These are phyloP conservation scores for Suillus alpinus DNA, from an alignment of 768 basidiomycete genomes.

Conservation along the genomic window DNA sequence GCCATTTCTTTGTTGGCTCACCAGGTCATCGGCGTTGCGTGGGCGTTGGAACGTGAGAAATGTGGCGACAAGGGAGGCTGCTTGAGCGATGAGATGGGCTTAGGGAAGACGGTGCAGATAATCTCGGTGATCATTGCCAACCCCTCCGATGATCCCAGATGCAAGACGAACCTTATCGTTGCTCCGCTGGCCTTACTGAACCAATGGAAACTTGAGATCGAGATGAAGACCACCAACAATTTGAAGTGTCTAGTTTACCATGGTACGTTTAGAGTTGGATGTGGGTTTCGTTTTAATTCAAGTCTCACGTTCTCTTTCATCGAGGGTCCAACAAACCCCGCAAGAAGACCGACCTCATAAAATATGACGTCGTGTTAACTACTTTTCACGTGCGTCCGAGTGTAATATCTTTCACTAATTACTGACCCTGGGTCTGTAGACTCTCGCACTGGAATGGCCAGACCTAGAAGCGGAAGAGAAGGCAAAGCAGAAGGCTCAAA, in stretches of 20 bases:
- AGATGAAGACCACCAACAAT: slow-evolving; percentile 49
- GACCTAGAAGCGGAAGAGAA: slow-evolving; percentile 47
- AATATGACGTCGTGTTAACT: slow-evolving; percentile 64
- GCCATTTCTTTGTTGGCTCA: slow-evolving; percentile 64
- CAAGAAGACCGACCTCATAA: slow-evolving; percentile 44
- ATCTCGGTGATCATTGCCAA: slow-evolving; percentile 63
- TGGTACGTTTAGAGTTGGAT: slow-evolving; percentile 30
- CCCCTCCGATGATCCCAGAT: slow-evolving; percentile 41
- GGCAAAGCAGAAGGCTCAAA: slow-evolving; percentile 16
- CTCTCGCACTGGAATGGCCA: slow-evolving; percentile 58
- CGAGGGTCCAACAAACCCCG: slow-evolving; percentile 42
- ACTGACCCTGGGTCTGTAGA: slow-evolving; percentile 31
- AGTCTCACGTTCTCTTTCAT: neutral
- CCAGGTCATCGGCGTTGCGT: slow-evolving; percentile 51
- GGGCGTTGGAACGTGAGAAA: slow-evolving; percentile 41
- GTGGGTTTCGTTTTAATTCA: neutral
- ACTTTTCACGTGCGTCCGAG: slow-evolving; percentile 36
- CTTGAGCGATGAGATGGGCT: slow-evolving; percentile 44
- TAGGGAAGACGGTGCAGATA: slow-evolving; percentile 60
- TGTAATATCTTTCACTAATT: slow-evolving; percentile 6
- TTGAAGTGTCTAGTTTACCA: slow-evolving; percentile 62
- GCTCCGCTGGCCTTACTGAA: slow-evolving; percentile 64
- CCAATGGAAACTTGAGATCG: slow-evolving; percentile 65
- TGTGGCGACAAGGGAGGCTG: slow-evolving; percentile 26
- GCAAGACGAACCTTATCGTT: slow-evolving; percentile 67